Evolutionary conservation across 768 basidiomycete species (phyloP).

Genomic region (Hebeloma cylindrosporum): DNA sequence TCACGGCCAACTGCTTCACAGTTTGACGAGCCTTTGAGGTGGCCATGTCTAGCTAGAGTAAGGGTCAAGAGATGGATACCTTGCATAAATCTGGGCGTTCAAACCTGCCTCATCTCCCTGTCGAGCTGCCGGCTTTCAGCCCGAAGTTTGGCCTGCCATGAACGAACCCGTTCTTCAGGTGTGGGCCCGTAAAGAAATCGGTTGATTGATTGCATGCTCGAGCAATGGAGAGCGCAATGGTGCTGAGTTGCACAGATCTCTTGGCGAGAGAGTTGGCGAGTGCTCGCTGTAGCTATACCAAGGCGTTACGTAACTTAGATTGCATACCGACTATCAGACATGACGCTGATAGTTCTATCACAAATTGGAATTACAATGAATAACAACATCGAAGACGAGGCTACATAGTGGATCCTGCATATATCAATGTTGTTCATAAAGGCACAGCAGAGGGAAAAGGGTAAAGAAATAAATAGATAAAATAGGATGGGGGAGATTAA

Average conservation of each 20-base stretch:
- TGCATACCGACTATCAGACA: no score
- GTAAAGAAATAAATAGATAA: no score
- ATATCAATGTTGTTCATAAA: no score
- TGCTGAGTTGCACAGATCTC: neutral
- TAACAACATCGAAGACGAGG: no score
- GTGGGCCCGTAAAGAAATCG: constrained; percentile 96
- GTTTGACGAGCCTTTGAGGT: constrained; percentile 76
- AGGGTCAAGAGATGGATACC: constrained; percentile 16
- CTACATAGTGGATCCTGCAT: no score
- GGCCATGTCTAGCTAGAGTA: constrained; percentile 71
- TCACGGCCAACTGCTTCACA: constrained; percentile 86
- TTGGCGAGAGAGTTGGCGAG: neutral
- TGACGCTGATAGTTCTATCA: no score
- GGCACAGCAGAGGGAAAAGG: no score
- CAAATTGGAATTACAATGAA: no score
- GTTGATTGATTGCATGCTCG: constrained; percentile 79
- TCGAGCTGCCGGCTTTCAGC: constrained; percentile 82
- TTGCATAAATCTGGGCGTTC: constrained; percentile 23
- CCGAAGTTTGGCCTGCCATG: constrained; percentile 89
- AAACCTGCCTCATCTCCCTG: constrained; percentile 94
- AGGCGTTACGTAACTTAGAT: no score
- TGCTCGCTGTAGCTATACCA: no score
- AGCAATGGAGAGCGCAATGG: neutral
- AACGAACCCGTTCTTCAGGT: constrained; percentile 87
- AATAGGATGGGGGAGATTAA: no score